Evolutionary conservation across 2,329 filamentous ascomycete species (phyloP), one percentile per base, ranked within the genome.

Genomic region (Colletotrichum acutatum): DNA sequence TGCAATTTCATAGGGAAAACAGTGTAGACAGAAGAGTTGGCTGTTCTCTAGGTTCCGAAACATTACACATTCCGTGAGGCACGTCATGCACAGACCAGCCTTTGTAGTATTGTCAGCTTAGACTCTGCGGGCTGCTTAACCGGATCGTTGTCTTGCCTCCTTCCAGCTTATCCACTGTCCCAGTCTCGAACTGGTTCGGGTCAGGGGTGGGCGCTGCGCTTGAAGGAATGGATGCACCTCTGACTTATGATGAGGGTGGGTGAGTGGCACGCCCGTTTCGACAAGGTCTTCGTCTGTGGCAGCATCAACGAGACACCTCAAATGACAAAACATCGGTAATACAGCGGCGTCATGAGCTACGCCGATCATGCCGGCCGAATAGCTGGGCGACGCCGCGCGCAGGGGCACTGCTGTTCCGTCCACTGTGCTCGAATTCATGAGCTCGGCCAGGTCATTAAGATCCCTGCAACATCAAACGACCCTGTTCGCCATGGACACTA

Each of bases 361-460:
- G 66, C 70, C 70, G 70, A 64, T 60, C 56, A 60, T 69, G 70
- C 65, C 70, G 70, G 70, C 66, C 66, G 42, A 65, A 64, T 58
- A 12, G 49, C 30, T 37, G 26, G 42, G 22, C 28, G 11, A 16
- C 34, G 30, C 24, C 49, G 59, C 52, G 59, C 52, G 49, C 66
- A 54, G 56, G 65, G 37, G 37, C n/a, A 46, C 11, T 49, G 32
- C 63, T 46, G 49, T 62, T 71, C 56, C 68, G 34, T 61, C 68
- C 32, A 63, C 26, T 67, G 57, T 46, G 42, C 30, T 32, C n/a
- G 46, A 46, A n/a, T 65, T 54, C 19, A 46, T 19, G 37, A 66
- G 42, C 22, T 59, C 30, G 56, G 66, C 70, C 54, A 69, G 60
- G 66, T 70, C 70, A 72, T 72, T 72, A 72, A 72, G 60, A 72